phyloP scores from a whole-genome alignment of 768 basidiomycete species.

The Psilocybe azurescens region DNA sequence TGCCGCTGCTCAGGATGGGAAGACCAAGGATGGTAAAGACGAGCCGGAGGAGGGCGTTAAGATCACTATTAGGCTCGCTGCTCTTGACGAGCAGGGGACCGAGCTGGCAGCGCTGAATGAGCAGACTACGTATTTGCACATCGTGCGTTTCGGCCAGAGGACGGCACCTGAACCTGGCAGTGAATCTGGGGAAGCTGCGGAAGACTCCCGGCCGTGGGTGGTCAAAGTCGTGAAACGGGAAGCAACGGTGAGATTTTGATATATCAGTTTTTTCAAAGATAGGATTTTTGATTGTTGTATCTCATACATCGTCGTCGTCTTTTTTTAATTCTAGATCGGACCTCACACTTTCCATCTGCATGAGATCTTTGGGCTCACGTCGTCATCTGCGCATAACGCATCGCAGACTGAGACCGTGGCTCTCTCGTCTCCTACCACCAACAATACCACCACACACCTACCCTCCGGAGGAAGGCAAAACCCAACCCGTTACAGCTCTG shows the following conservation, averaged over 20 bases:
- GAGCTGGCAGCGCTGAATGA: conserved; percentile 77
- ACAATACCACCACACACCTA: conserved; percentile 29
- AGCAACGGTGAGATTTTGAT: conserved; percentile 60
- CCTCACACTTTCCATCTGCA: conserved; percentile 94
- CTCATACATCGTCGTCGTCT: not conserved
- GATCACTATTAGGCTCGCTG: conserved; percentile 80
- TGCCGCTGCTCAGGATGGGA: conserved; percentile 34
- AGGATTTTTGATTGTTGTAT: not conserved
- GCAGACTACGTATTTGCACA: conserved; percentile 87
- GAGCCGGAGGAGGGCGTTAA: conserved; percentile 72
- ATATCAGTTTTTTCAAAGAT: not conserved
- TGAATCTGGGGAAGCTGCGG: conserved; percentile 36
- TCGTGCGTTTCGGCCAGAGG: conserved; percentile 69
- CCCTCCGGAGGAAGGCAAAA: conserved; percentile 36
- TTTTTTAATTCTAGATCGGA: conserved; percentile 66
- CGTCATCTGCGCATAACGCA: conserved; percentile 45
- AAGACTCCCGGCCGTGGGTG: conserved; percentile 82
- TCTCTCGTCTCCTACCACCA: conserved; percentile 34
- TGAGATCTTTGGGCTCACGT: conserved; percentile 91
- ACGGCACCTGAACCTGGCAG: conserved; percentile 28
- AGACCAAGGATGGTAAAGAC: conserved; percentile 46
- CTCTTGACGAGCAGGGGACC: conserved; percentile 77
- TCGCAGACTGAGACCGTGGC: conserved; percentile 35
- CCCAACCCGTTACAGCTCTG: conserved; percentile 48
- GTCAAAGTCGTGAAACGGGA: conserved; percentile 94